Percentiles rank a stretch among this genome's conserved stretches.
These are phyloP conservation scores for Jaminaea rosea DNA, from an alignment of 1,284 basidiomycete species.

Conservation along the genomic window DNA sequence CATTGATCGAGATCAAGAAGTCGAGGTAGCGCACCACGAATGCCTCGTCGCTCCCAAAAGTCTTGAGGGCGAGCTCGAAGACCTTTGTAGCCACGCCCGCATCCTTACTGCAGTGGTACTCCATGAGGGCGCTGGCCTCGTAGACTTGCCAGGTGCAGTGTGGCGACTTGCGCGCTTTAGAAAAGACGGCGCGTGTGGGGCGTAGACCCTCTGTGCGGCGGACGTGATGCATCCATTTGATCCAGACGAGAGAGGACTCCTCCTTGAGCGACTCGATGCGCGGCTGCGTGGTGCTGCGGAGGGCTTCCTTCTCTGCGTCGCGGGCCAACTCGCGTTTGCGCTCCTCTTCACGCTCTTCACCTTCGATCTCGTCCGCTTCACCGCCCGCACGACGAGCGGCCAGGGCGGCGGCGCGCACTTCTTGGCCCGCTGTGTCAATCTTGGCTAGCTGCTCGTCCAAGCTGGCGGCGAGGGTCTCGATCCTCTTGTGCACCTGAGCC, in stretches of 20 bases:
- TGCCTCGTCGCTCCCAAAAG: slow-evolving; percentile 63
- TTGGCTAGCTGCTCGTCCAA: slow-evolving; percentile 51
- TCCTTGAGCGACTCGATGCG: slow-evolving; percentile 52
- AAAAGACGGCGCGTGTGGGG: slow-evolving; percentile 69
- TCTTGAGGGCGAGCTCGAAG: slow-evolving; percentile 85
- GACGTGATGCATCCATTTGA: slow-evolving; percentile 86
- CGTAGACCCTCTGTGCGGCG: slow-evolving; percentile 75
- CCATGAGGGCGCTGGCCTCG: slow-evolving; percentile 80
- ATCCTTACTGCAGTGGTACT: slow-evolving; percentile 88
- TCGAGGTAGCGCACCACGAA: slow-evolving; percentile 81
- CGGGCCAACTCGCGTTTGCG: slow-evolving; percentile 52
- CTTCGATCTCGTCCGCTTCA: slow-evolving; percentile 49
- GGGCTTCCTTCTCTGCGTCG: slow-evolving; percentile 45
- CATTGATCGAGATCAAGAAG: slow-evolving; percentile 88
- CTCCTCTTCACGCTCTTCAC: slow-evolving; percentile 53
- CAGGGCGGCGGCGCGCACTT: slow-evolving; percentile 19
- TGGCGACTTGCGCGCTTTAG: slow-evolving; percentile 72
- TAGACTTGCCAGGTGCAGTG: slow-evolving; percentile 86
- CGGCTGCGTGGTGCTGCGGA: slow-evolving; percentile 40
- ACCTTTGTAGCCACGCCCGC: slow-evolving; percentile 76
- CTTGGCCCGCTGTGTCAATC: slow-evolving; percentile 44
- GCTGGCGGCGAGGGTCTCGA: slow-evolving; percentile 60
- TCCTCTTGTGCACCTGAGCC: slow-evolving; percentile 59
- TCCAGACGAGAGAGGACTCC: slow-evolving; percentile 55
- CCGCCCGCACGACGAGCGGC: slow-evolving; percentile 39